Base-by-base conservation (phyloP, 2,329 filamentous ascomycete species). In the Alternaria sp. region DNA sequence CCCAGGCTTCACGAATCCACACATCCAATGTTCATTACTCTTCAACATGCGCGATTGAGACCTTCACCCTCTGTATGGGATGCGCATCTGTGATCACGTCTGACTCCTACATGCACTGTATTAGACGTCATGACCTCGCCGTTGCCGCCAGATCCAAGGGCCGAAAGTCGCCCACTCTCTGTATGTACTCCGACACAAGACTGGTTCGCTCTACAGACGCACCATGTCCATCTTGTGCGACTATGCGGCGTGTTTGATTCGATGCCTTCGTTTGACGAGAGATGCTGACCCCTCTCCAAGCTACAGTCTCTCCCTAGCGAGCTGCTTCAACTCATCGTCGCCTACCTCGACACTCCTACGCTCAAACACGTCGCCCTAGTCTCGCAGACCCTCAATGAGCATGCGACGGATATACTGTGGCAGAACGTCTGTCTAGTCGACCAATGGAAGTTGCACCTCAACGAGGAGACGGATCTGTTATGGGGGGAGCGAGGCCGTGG, bases 331-430 rank as follows among this genome's bases (percentile, higher is more conserved):
- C 72, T 78, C 34, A 73, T 82, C 42, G 63, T 81, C n/a, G 66
- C 71, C 30, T 70, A 72, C 36, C 69, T 83, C 20, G 55, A 72
- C 26, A 65, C 66, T 0, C 6, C 57, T n/a, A 67, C 75, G 42
- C 74, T 81, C 36, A 66, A 63, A 46, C 61, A 63, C 4, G 61
- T 78, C 14, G 77, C 75, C 34, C 74, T 78, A 51, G 67, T 73
- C 9, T 81, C 76, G 2, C 69, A 60, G 47, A 77, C 72, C 62
- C 73, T 75, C 42, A 72, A 81, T 63, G 60, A 71, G 22, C 71
- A 76, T 54, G 77, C 80, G 1, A 71, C 71, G 7, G 77, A 79
- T 18, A 51, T 73, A 7, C 71, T 82, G 12, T 83, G 81, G 81
- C 70, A 74, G 39, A 66, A 75, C 18, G 76, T 83, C 24, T 76